Percentiles rank a stretch among this genome's conserved stretches.
These are phyloP conservation scores for Choanephora cucurbitarum DNA, from an alignment of 371 early-diverging fungal genomes.

Conservation along the genomic window DNA sequence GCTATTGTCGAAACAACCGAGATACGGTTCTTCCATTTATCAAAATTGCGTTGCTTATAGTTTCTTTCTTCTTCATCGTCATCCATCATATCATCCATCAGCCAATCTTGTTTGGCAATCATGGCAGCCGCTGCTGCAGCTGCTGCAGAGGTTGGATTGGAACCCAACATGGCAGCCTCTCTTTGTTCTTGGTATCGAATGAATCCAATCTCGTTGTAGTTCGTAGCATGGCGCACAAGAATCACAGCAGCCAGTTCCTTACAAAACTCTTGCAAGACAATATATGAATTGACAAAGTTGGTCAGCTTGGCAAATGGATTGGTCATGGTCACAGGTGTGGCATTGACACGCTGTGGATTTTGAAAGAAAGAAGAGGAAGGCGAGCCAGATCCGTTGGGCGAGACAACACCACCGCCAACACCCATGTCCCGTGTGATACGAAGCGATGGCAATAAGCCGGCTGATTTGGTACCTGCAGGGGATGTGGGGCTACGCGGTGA, in stretches of 20 bases:
- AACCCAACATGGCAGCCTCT: slow-evolving; percentile 26
- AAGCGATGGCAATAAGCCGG: slow-evolving; percentile 23
- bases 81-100: slow-evolving; percentile 20
- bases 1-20: slow-evolving; percentile 47
- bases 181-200: slow-evolving; percentile 35
- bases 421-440: slow-evolving; percentile 27
- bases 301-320: slow-evolving; percentile 53
- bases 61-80: slow-evolving; percentile 35
- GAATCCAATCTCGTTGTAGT: slow-evolving; percentile 41
- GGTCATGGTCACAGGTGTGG: slow-evolving; percentile 55
- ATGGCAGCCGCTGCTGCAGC: background rate
- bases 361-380: slow-evolving; percentile 49
- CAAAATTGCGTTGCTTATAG: slow-evolving; percentile 33
- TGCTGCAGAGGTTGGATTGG: slow-evolving; percentile 15
- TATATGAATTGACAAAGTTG: slow-evolving; percentile 66
- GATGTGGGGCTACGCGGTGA: slow-evolving; percentile 35
- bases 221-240: slow-evolving; percentile 57
- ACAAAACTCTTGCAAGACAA: slow-evolving; percentile 67
- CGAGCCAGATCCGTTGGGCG: slow-evolving; percentile 32
- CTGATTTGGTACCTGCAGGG: slow-evolving; percentile 36
- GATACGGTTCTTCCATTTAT: slow-evolving; percentile 51
- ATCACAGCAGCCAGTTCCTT: slow-evolving; percentile 67
- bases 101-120: slow-evolving; percentile 17
- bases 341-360: slow-evolving; percentile 48
- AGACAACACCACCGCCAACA: slow-evolving; percentile 15